Conservation (phyloP, 1,284 basidiomycete genomes). For the Pseudomicrostroma phylloplanum region DNA sequence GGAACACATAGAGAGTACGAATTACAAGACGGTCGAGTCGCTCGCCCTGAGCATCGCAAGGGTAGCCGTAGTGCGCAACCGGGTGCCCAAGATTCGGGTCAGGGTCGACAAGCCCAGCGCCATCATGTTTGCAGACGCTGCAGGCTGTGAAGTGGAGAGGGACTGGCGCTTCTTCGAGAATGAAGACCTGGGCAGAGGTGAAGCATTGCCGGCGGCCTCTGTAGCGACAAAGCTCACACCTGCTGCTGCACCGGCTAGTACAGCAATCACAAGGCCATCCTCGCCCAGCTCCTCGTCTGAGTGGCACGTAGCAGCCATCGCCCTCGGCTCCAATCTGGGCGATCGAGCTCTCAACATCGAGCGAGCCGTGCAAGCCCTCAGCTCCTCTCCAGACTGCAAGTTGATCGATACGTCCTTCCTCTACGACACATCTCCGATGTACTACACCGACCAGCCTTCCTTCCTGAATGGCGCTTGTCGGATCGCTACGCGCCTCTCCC, state of each 20-base stretch:
- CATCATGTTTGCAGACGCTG: constrained; percentile 63
- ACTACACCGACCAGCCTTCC: constrained; percentile 76
- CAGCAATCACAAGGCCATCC: neutral
- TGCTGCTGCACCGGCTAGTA: neutral
- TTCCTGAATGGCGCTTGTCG: constrained; percentile 88
- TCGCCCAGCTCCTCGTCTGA: constrained; percentile 1
- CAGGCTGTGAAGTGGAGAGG: constrained; percentile 62
- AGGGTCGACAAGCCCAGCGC: constrained; percentile 71
- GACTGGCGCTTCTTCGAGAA: constrained; percentile 51
- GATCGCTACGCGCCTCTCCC: constrained; percentile 66
- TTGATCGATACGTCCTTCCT: constrained; percentile 75
- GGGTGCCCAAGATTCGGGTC: constrained; percentile 51
- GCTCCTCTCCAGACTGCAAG: constrained; percentile 46
- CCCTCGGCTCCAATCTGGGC: constrained; percentile 84
- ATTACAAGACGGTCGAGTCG: constrained; percentile 68
- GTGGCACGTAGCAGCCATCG: constrained; percentile 60
- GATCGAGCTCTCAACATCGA: constrained; percentile 81
- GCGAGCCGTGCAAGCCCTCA: constrained; percentile 60
- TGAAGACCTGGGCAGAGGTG: constrained; percentile 8
- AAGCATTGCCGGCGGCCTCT: neutral
- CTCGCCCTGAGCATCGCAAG: constrained; percentile 63
- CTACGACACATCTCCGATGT: constrained; percentile 94
- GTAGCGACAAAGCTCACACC: neutral
- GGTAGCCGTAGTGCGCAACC: constrained; percentile 52
- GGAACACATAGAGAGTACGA: constrained; percentile 55